Evolutionary conservation across 805 yeast genomes (phyloP).

Genomic region (Geotrichum ghanense): DNA sequence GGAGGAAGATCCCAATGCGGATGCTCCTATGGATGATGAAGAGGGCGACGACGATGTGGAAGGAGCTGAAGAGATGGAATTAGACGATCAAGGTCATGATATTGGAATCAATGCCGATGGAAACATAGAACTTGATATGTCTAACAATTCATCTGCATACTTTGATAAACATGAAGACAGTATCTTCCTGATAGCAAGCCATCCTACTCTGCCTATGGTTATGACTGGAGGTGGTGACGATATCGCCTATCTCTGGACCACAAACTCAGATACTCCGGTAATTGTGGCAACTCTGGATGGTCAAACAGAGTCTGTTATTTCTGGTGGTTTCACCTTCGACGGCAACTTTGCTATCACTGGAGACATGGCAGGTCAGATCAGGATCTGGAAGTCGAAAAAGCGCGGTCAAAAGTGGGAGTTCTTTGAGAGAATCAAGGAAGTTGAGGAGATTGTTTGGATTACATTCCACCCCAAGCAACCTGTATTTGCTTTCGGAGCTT

Average conservation of each 20-base stretch:
- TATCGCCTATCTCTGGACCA: constrained; percentile 82
- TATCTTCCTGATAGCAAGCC: constrained; percentile 67
- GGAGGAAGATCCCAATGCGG: constrained; percentile 10
- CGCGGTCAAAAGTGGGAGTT: constrained; percentile 78
- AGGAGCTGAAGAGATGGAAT: constrained; percentile 28
- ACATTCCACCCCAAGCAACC: constrained; percentile 62
- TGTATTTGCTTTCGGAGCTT: constrained; percentile 83
- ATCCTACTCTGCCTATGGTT: constrained; percentile 73
- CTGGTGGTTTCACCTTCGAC: constrained; percentile 73
- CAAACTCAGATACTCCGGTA: constrained; percentile 64
- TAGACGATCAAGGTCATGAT: constrained; percentile 26
- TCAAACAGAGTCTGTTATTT: constrained; percentile 78
- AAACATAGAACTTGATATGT: constrained; percentile 66
- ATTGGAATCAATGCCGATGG: constrained; percentile 35
- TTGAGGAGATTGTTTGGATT: constrained; percentile 84
- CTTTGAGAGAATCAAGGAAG: constrained; percentile 65
- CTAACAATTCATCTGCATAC: constrained; percentile 80
- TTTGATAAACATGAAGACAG: constrained; percentile 89
- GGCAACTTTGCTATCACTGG: constrained; percentile 79
- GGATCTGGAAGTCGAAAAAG: constrained; percentile 58
- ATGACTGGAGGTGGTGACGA: constrained; percentile 96
- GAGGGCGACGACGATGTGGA: constrained; percentile 30
- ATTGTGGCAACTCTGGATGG: constrained; percentile 66
- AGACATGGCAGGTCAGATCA: constrained; percentile 86
- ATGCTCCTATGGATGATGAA: constrained; percentile 21